Conservation (phyloP, 2,329 filamentous ascomycete species). For the Hymenoscyphus linearis region DNA sequence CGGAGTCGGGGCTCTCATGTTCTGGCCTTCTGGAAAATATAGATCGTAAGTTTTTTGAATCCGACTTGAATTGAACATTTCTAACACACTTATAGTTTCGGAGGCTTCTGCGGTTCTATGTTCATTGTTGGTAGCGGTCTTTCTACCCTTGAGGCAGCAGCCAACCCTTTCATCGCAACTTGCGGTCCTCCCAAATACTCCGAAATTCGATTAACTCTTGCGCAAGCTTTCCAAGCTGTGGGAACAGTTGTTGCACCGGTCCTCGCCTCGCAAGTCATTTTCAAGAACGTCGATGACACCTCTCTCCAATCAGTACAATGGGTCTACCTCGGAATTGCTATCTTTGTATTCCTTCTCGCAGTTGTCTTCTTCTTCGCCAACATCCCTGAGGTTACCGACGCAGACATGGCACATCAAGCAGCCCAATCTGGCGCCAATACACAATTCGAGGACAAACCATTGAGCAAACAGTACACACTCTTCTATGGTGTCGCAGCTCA, state of each 20-base stretch:
- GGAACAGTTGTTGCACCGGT: conserved; percentile 69
- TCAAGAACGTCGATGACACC: conserved; percentile 44
- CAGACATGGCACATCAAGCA: conserved; percentile 46
- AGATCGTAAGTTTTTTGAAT: conserved; percentile 19
- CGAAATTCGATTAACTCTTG: conserved; percentile 68
- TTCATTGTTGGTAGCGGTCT: conserved; percentile 74
- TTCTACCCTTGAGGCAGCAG: conserved; percentile 71
- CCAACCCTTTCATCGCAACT: conserved; percentile 66
- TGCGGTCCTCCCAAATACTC: conserved; percentile 70
- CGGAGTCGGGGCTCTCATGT: conserved; percentile 70
- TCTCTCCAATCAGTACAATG: conserved; percentile 71
- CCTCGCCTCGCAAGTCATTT: conserved; percentile 64
- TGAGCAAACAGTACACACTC: conserved; percentile 44
- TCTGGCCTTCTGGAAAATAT: conserved; percentile 70
- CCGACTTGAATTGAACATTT: background rate
- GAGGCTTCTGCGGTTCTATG: conserved; percentile 27
- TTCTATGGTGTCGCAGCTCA: conserved; percentile 69
- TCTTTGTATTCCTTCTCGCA: conserved; percentile 65
- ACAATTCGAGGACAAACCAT: conserved; percentile 20
- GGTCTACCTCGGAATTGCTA: conserved; percentile 74
- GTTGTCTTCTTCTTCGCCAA: conserved; percentile 64
- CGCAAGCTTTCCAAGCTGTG: conserved; percentile 70
- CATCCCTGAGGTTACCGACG: conserved; percentile 50
- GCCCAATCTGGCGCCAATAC: conserved; percentile 16
- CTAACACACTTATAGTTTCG: conserved; percentile 16